phyloP scores from a whole-genome alignment of 345 rosid genomes.

The Euphorbia pulcherrima region DNA sequence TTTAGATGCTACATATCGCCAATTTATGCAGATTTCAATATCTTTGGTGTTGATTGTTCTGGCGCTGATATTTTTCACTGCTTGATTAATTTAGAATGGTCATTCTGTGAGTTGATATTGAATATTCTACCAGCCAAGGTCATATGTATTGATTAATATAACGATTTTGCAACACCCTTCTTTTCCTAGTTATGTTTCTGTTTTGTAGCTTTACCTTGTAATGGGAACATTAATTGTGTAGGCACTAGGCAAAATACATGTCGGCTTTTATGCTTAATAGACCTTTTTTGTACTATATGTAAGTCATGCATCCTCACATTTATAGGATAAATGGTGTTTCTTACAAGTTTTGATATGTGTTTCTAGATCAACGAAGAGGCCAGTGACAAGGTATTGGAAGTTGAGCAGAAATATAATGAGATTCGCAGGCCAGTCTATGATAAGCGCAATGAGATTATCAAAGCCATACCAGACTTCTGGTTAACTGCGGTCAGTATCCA shows the following conservation, averaged over 20 bases:
- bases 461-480: conserved; percentile 88
- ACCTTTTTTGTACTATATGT: background rate
- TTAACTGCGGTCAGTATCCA: conserved; percentile 69
- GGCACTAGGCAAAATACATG: background rate
- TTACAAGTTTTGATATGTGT: background rate
- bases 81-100: background rate
- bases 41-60: background rate
- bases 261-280: background rate
- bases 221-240: no score
- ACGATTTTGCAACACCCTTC: background rate
- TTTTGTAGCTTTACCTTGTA: background rate
- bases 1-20: background rate
- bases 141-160: background rate
- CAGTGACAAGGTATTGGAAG: conserved; percentile 81
- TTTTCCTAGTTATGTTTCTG: background rate
- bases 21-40: background rate
- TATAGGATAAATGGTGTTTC: background rate
- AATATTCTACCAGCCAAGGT: background rate
- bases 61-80: background rate
- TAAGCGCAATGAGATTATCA: conserved; percentile 66
- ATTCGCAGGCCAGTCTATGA: conserved; percentile 84
- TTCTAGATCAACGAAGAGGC: conserved; percentile 88
- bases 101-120: background rate
- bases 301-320: background rate
- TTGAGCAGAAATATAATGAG: conserved; percentile 83